Percentiles rank a stretch among this genome's conserved stretches.
Conservation (phyloP, 1,284 basidiomycete species). For the Coniferiporia sulphurascens region DNA sequence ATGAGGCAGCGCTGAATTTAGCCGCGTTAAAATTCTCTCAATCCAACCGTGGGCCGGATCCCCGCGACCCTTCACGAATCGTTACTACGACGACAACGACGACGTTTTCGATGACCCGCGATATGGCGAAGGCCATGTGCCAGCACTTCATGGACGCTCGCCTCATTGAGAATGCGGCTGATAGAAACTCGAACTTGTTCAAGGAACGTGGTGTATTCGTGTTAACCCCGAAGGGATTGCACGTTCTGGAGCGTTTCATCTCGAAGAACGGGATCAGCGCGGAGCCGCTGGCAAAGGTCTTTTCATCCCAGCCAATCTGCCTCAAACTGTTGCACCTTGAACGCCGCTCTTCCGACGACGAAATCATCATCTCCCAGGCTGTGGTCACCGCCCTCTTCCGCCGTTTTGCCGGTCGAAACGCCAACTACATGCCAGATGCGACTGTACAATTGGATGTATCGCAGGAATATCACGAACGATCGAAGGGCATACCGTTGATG, state of each 20-base stretch:
- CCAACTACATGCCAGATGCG: conserved; percentile 65
- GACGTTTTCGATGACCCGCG: conserved; percentile 98
- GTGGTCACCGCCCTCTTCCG: conserved; percentile 95
- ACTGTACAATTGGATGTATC: conserved; percentile 56
- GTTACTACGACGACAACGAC: conserved; percentile 99
- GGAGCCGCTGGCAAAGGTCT: conserved; percentile 88
- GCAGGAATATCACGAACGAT: conserved; percentile 72
- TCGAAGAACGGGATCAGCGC: conserved; percentile 98
- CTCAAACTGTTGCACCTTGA: conserved; percentile 98
- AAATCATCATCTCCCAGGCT: conserved; percentile 92
- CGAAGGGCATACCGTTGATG: conserved; percentile 70
- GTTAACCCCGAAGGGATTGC: conserved; percentile 95
- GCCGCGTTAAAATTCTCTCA: conserved; percentile 98
- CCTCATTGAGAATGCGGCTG: conserved; percentile 94
- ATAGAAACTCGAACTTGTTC: conserved; percentile 84
- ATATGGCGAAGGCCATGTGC: conserved; percentile 99
- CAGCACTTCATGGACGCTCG: conserved; percentile 99
- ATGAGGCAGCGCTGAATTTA: conserved; percentile 92
- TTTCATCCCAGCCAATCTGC: conserved; percentile 92
- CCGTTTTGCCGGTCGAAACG: conserved; percentile 83
- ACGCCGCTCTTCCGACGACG: conserved; percentile 88
- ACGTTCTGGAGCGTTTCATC: conserved; percentile 98
- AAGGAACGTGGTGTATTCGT: conserved; percentile 97
- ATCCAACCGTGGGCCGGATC: conserved; percentile 96
- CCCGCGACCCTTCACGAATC: conserved; percentile 93